phyloP scores from a whole-genome alignment of 2,329 filamentous ascomycete genomes.

The Claviceps maximensis region DNA sequence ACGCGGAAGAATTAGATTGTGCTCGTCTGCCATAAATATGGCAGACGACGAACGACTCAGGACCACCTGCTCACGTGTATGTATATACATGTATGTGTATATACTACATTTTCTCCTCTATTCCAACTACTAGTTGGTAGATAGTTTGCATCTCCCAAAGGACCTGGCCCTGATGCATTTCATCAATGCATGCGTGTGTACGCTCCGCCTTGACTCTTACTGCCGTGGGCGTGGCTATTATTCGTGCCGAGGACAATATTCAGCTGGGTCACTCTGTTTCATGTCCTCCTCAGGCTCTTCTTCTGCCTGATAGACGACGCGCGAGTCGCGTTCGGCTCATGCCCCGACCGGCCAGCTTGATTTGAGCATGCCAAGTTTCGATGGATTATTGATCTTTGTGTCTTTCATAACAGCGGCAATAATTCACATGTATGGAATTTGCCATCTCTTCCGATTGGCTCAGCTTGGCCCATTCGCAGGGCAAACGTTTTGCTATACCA shows the following conservation, averaged over 20 bases:
- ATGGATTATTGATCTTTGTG: background rate
- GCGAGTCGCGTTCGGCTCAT: background rate
- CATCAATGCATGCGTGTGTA: background rate
- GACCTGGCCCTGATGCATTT: background rate
- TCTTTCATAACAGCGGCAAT: background rate
- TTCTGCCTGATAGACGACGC: background rate
- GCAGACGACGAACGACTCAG: background rate
- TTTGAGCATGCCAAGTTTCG: background rate
- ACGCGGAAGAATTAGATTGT: background rate
- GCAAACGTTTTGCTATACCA: too few species aligned
- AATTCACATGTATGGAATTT: too few species aligned
- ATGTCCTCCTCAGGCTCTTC: background rate
- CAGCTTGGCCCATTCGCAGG: too few species aligned
- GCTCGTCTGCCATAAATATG: background rate
- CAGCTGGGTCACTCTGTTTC: background rate
- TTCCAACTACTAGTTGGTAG: too few species aligned
- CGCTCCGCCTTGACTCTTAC: background rate
- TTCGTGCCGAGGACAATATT: background rate
- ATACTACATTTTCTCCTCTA: too few species aligned
- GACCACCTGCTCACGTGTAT: background rate
- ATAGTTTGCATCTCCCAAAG: background rate
- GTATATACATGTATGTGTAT: too few species aligned
- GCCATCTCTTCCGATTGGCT: too few species aligned
- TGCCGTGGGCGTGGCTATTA: background rate
- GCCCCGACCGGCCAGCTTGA: background rate